These are phyloP conservation scores for Arthrobotrys pseudoclavata DNA, from an alignment of 2,329 filamentous ascomycete genomes.

Conservation along the genomic window DNA sequence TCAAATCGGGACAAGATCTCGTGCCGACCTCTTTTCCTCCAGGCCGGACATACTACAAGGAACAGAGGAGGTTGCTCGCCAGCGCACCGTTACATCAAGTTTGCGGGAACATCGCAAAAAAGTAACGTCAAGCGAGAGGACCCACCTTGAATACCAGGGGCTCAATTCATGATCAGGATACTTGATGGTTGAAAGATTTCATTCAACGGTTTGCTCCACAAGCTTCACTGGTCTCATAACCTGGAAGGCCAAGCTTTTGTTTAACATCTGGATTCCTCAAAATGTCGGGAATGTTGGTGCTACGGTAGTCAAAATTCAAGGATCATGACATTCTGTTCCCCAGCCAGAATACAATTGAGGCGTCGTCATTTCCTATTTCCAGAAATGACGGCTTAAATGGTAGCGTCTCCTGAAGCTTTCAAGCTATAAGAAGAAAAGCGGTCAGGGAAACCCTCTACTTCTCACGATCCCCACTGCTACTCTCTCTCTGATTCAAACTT, in stretches of 20 bases:
- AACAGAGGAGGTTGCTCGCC: conserved; percentile 16
- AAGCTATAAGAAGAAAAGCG: conserved; percentile 37
- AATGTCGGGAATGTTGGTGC: conserved; percentile 54
- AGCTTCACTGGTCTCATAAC: conserved; percentile 14
- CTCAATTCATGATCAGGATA: conserved; percentile 32
- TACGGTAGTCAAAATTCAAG: conserved; percentile 49
- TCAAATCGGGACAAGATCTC: conserved; percentile 15
- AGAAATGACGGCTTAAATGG: conserved; percentile 45
- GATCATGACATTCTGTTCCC: conserved; percentile 49
- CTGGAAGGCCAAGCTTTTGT: conserved; percentile 50
- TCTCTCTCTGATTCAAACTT: conserved; percentile 20
- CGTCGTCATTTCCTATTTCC: conserved; percentile 48
- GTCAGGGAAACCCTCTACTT: background rate
- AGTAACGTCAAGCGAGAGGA: conserved; percentile 46
- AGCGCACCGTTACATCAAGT: conserved; percentile 59
- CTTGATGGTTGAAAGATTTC: conserved; percentile 18
- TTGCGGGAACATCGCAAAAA: conserved; percentile 53
- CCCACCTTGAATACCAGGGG: conserved; percentile 44
- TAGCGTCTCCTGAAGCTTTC: conserved; percentile 40
- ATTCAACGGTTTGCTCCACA: conserved; percentile 30
- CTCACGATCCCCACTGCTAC: conserved; percentile 33
- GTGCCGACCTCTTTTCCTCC: conserved; percentile 5
- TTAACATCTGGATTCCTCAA: conserved; percentile 39
- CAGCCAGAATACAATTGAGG: conserved; percentile 38
- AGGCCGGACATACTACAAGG: conserved; percentile 10